Evolutionary conservation across 2,329 filamentous ascomycete species (phyloP), one percentile per base, ranked within the genome.

Genomic region (Trichophyton mentagrophytes): DNA sequence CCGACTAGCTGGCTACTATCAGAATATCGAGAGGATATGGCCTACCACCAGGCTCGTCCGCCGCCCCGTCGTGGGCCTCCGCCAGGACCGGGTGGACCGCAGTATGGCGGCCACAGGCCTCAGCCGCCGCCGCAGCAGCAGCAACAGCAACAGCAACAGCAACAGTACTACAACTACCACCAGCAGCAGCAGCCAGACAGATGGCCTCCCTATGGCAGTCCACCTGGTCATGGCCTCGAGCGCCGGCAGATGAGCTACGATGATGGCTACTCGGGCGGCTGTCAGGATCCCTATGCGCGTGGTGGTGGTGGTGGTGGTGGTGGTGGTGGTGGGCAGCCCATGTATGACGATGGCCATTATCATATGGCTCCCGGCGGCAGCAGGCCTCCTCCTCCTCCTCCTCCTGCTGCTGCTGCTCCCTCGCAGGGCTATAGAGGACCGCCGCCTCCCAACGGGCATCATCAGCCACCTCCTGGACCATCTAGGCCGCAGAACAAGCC

Each of bases 301-400:
- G 55, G 55, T 11, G 38, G 38, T 25, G 25, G 25, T 25, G 25
- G 55, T 11, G 55, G 55, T 9, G 22, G 22, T 22, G 38, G 38
- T 22, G 22, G 55, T 9, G 55, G 55, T 9, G 27, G 27, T 30
- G 40, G 40, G 2, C 55, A 17, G 22, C 17, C 17, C 11, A 44
- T 57, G 36, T 42, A 57, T 17, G 33, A 42, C 6, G 51, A 20
- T 2, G 51, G 51, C 15, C 25, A n/a, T 20, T 33, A 8, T 36
- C 69, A 70, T 47, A 38, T 38, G 33, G 33, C 33, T 70, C 70
- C 56, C 69, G 67, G 56, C 33, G 33, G 33, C 33, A 67, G 69
- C 59, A 73, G 72, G 27, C 61, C 70, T 60, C 69, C 69, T 61
- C 70, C 71, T 60, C 69, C 71, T 59, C 67, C 66, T 63, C 67